Evolutionary conservation across 257 asterid genomes (phyloP), one percentile per base, ranked within the genome.

Genomic region (Cinchona pubescens): DNA sequence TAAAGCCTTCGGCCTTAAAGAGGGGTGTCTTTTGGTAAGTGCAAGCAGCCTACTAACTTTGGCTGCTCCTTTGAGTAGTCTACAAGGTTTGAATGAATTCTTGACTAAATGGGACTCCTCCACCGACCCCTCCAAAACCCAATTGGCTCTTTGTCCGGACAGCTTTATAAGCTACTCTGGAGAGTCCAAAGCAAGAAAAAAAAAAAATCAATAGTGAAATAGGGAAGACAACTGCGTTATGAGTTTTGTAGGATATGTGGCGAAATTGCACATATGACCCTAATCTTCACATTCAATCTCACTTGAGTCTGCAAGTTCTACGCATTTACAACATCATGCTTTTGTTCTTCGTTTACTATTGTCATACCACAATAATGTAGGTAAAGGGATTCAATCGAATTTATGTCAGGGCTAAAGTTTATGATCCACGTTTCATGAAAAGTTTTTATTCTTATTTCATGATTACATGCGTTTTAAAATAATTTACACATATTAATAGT

Each of bases 61-160:
- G 48, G 3, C 25, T 32, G 23, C 25, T 4, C 11, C 8, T 51
- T 51, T 51, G 30, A 55, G 29, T 53, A 58, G 2, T 16, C n/a
- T n/a, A n/a, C n/a, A n/a, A 38, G 75, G 23, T 35, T 11, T 19
- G 43, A 23, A 51, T 37, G 53, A 53, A 66, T 55, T 16, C 66
- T 67, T 58, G 58, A 67, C 67, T 73, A 51, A 66, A 18, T 38
- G 46, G 40, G 38, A 71, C 53, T 27, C 32, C 58, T 73, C n/a
- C 59, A 43, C 69, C 76, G 27, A 40, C 69, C 43, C 18, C 14
- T 56, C n/a, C n/a, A 21, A 40, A 40, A 4, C 2, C 45, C 45
- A 40, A 40, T 40, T 40, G 45, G 7, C 45, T 40, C 45, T 2
- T 2, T 40, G 45, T 40, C 45, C 45, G 45, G 3, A 40, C 45